Base-by-base conservation (phyloP, 2,329 filamentous ascomycete species). In the Penicillium freii region DNA sequence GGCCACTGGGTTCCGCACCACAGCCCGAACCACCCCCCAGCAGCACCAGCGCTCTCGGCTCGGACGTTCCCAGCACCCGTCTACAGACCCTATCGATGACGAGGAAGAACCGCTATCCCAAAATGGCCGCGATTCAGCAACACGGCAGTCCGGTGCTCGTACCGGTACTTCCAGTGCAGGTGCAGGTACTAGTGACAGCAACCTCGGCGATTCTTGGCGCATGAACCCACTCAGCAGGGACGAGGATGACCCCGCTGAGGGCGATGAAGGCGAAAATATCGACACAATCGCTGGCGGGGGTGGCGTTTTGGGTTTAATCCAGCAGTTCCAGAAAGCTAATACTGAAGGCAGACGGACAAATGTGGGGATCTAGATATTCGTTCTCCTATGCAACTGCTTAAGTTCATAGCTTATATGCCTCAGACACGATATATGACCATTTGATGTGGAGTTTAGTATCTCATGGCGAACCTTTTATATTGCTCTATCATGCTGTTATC, bases 261-360 rank as follows among this genome's bases (percentile, higher is more conserved):
- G 73, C 4, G 81, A 81, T 5, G 79, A 79, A 17, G 75, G 74
- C 9, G 79, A 80, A 31, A 77, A 79, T 51, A 78, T 81, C 8
- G 77, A 81, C 19, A 75, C 72, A 9, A 70, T 78, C 31, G 73
- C 72, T 29, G 77, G 75, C 0, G 80, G 80, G 5, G 80, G 78
- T 2, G 86, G 86, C 2, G 86, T 89, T 5, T 71, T 89, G 57
- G 86, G 86, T 9, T 71, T 89, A 63, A 78, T 89, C 56, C 84
- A 87, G 69, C 85, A 89, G 66, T 88, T 88, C 66, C 84, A 86
- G 60, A 85, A 84, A 72, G 84, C 83, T 38, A 74, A 72, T 47
- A 71, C 72, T 44, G 73, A 75, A 49, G 72, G 72, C n/a, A 67
- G 74, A 46, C 70, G 73, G 11, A 68, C 68, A n/a, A 63, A 67